phyloP scores from a whole-genome alignment of 192 early-diverging fungal species.

The Mortierella antarctica region DNA sequence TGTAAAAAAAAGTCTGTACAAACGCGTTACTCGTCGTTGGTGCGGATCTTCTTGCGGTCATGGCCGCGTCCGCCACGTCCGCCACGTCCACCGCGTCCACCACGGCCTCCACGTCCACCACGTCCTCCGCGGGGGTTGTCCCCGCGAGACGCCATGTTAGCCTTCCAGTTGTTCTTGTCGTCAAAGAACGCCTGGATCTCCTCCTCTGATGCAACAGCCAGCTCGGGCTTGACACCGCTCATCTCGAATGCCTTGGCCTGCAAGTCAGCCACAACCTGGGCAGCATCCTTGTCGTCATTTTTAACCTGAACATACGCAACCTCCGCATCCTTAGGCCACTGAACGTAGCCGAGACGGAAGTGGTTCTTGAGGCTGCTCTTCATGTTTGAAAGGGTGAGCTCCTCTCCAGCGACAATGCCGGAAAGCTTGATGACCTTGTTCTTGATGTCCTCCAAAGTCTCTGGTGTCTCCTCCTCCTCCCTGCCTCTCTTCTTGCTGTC shows the following conservation, averaged over 20 bases:
- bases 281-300: conserved; percentile 31
- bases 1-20: not conserved
- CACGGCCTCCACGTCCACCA: conserved; percentile 34
- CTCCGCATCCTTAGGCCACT: conserved; percentile 34
- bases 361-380: conserved; percentile 35
- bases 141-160: conserved; percentile 16
- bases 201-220: conserved; percentile 40
- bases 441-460: conserved; percentile 46
- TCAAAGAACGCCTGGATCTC: conserved; percentile 32
- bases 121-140: conserved; percentile 5
- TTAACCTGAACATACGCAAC: conserved; percentile 41
- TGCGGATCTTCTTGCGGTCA: conserved; percentile 51
- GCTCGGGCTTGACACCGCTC: conserved; percentile 40
- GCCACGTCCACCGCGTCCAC: conserved; percentile 31
- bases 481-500: conserved; percentile 41
- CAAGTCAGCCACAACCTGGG: conserved; percentile 20
- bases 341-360: conserved; percentile 47
- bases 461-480: conserved; percentile 31
- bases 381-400: conserved; percentile 26
- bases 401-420: conserved; percentile 23
- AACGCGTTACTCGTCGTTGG: conserved; percentile 16
- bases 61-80: conserved; percentile 41
- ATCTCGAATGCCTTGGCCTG: conserved; percentile 28
- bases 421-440: conserved; percentile 44
- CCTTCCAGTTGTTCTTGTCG: conserved; percentile 41